Evolutionary conservation across 2,329 filamentous ascomycete genomes (phyloP).

Genomic region (Cladosporium phlei): DNA sequence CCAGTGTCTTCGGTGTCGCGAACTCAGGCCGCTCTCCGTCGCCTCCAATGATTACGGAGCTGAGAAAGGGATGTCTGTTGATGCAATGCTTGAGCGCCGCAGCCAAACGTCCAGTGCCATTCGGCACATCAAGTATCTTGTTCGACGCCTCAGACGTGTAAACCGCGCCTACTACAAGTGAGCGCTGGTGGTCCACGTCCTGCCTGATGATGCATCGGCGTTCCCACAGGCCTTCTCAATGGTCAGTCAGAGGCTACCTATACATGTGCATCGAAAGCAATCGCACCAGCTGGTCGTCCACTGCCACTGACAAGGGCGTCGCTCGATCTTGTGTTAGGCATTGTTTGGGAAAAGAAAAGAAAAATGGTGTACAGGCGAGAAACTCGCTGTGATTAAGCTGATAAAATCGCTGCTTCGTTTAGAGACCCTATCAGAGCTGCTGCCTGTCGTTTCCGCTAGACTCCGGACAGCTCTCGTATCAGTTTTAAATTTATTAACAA

Average conservation of each 20-base stretch:
- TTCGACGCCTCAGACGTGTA: conserved; percentile 26
- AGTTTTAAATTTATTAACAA: too few species aligned
- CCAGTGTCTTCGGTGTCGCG: conserved; percentile 27
- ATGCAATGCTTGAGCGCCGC: conserved; percentile 37
- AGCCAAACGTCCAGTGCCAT: conserved; percentile 5
- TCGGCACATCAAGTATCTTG: conserved; percentile 16
- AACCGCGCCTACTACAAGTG: conserved; percentile 35
- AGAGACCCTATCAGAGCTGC: too few species aligned
- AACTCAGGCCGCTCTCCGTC: conserved; percentile 37
- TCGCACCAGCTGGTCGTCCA: background rate
- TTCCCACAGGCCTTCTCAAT: conserved; percentile 36
- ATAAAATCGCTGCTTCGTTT: too few species aligned
- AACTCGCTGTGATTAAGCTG: too few species aligned
- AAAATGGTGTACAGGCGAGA: too few species aligned
- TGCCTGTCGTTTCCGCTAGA: too few species aligned
- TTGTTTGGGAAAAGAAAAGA: too few species aligned
- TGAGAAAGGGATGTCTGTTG: conserved; percentile 35
- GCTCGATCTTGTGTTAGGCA: too few species aligned
- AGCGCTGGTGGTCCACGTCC: conserved; percentile 38
- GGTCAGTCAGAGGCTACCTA: background rate
- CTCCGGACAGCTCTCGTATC: too few species aligned
- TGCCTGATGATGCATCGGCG: conserved; percentile 40
- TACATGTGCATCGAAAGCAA: background rate
- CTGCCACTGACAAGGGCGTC: background rate
- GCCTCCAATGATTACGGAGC: conserved; percentile 33